phyloP scores from a whole-genome alignment of 352 stramenopile species.

The Phytopythium sindhum region DNA sequence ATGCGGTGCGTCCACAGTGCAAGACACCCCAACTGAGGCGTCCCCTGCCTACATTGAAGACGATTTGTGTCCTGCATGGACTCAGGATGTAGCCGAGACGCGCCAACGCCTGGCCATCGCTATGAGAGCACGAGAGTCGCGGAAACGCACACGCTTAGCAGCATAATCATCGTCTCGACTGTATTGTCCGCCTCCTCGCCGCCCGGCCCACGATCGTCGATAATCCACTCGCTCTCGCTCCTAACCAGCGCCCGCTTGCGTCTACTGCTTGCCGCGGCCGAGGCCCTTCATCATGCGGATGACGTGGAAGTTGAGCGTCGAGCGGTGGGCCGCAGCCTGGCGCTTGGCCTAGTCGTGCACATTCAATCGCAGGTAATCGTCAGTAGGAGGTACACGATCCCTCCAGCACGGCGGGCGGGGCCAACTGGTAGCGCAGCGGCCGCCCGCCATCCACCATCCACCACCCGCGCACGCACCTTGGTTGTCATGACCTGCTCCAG shows the following conservation, averaged over 20 bases:
- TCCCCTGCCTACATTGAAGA: too few relatives aligned
- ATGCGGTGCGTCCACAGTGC: too few relatives aligned
- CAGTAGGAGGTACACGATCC: not conserved
- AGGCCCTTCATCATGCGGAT: constrained; percentile 86
- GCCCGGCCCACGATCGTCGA: too few relatives aligned
- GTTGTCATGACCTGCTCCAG: constrained; percentile 74
- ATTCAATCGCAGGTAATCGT: not conserved
- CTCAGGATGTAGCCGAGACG: not conserved
- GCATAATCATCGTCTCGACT: not conserved
- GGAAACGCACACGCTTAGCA: not conserved
- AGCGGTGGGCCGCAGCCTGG: constrained; percentile 66
- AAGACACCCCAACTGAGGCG: too few relatives aligned
- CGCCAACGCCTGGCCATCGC: not conserved
- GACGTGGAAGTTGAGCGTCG: constrained; percentile 87
- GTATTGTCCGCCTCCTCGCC: not conserved
- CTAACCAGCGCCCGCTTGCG: not conserved
- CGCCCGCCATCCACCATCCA: not conserved
- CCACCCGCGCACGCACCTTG: constrained; percentile 33
- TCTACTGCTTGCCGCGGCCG: constrained; percentile 17
- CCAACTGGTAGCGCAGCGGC: not conserved
- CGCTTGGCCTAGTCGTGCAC: constrained; percentile 35
- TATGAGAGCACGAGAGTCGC: not conserved
- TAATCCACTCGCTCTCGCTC: not conserved
- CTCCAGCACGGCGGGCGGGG: not conserved
- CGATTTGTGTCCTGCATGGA: too few relatives aligned